These are phyloP conservation scores for Tetramitus jugosus DNA, from an alignment of 208 protist species.

Conservation along the genomic window DNA sequence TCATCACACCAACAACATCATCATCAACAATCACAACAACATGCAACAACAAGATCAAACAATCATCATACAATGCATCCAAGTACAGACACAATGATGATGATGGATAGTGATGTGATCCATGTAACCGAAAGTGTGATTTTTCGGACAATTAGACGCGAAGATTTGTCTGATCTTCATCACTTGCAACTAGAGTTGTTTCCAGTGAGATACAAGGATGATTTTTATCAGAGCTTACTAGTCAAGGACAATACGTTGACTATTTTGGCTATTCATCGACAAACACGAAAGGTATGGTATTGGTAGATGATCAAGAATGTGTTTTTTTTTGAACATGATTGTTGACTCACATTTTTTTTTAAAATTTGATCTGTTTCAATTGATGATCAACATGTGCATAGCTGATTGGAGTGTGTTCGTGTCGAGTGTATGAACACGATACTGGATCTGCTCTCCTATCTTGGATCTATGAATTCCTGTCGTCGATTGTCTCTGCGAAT, in stretches of 20 bases:
- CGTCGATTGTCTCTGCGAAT: too few species aligned
- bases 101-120: background rate
- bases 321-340: too few species aligned
- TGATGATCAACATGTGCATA: too few species aligned
- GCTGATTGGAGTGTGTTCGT: slow-evolving; percentile 11
- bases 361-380: too few species aligned
- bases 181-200: slow-evolving; percentile 8
- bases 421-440: background rate
- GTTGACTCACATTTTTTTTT: too few species aligned
- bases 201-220: slow-evolving; percentile 9
- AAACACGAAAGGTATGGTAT: background rate
- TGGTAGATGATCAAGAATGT: background rate
- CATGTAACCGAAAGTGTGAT: background rate
- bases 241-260: background rate
- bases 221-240: slow-evolving; percentile 5
- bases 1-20: too few species aligned
- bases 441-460: background rate
- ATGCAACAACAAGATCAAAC: too few species aligned
- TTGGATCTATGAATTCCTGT: background rate
- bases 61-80: background rate
- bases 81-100: background rate
- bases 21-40: too few species aligned
- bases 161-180: background rate
- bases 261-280: background rate
- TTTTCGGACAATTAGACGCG: background rate